Percentiles rank a stretch among this genome's conserved stretches.
These are phyloP conservation scores for Saccharata proteae DNA, from an alignment of 2,329 filamentous ascomycete species.

Conservation along the genomic window DNA sequence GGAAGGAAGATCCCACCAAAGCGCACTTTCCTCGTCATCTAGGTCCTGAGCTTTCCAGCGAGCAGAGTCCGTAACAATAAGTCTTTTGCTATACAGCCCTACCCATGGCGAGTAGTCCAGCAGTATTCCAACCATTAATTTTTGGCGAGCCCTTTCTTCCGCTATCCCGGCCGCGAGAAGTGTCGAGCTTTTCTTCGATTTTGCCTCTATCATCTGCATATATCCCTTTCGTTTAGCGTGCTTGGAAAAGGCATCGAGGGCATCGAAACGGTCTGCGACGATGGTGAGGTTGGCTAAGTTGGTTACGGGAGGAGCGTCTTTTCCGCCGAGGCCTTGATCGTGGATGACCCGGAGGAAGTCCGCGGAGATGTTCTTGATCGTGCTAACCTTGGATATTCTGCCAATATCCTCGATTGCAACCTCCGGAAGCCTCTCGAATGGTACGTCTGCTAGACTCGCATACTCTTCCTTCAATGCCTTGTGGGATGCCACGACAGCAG, in stretches of 20 bases:
- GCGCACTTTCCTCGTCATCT: constrained; percentile 30
- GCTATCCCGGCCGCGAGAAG: constrained; percentile 27
- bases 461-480: constrained; percentile 36
- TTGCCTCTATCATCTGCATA: constrained; percentile 30
- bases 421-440: constrained; percentile 45
- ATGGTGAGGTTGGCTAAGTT: constrained; percentile 57
- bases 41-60: constrained; percentile 36
- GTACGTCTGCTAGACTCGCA: constrained; percentile 37
- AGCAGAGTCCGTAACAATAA: constrained; percentile 53
- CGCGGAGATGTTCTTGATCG: constrained; percentile 49
- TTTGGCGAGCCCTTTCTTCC: constrained; percentile 58
- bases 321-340: constrained; percentile 34
- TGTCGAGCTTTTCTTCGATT: constrained; percentile 31
- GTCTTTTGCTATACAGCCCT: constrained; percentile 48
- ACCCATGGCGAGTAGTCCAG: constrained; percentile 51
- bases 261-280: constrained; percentile 63
- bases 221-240: constrained; percentile 39
- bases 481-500: constrained; percentile 41
- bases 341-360: constrained; percentile 60
- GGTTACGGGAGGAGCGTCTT: constrained; percentile 38
- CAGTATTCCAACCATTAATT: constrained; percentile 53
- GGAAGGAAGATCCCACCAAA: constrained; percentile 64
- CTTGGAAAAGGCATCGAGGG: constrained; percentile 41
- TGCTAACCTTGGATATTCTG: constrained; percentile 48
- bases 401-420: constrained; percentile 57